Evolutionary conservation across 2,329 filamentous ascomycete genomes (phyloP), one percentile per base, ranked within the genome.

Genomic region (Clathrospora elynae): DNA sequence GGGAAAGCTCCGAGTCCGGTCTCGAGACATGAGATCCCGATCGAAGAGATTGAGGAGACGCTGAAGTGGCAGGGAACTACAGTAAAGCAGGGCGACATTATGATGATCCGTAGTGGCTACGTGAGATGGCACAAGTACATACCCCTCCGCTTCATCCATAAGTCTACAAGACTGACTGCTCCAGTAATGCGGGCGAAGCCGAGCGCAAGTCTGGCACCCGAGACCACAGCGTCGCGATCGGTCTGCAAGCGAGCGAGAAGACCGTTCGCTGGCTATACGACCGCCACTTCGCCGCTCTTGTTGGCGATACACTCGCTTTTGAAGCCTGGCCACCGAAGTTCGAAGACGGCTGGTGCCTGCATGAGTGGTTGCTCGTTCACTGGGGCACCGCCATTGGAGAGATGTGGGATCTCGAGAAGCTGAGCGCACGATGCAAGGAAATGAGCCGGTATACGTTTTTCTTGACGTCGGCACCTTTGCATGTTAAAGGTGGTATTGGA

Each of bases 381-480:
- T 68, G 61, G 61, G 63, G 62, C 5, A 53, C 39, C 6, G 61
- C 63, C 1, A 68, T 68, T 19, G 64, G 66, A 3, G 67, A 71
- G 42, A 64, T 70, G 66, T 68, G 66, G 58, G 64, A 70, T 44
- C 66, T 85, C 3, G 75, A 79, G 42, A 74, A 67, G 25, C 65
- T 84, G 26, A 73, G 77, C 1, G 68, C 69, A 16, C 72, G 78
- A 40, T 82, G 81, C 59, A 81, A 80, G 59, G 72, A 72, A 47
- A 69, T 74, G 60, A 69, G 73, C 25, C 71, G 76, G 12, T 85
- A 80, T 63, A 79, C 73, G 1, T 86, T 86, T 56, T 76, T 86
- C 67, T 67, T 86, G 7, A 82, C 79, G 0, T 84, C 80, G 51
- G 74, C 73, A 10, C 82, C 83, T 1, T 59, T 83, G 38, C 83